Evolutionary conservation across 2,329 filamentous ascomycete species (phyloP), one percentile per base, ranked within the genome.

Genomic region (Trichocomaceae sp.): DNA sequence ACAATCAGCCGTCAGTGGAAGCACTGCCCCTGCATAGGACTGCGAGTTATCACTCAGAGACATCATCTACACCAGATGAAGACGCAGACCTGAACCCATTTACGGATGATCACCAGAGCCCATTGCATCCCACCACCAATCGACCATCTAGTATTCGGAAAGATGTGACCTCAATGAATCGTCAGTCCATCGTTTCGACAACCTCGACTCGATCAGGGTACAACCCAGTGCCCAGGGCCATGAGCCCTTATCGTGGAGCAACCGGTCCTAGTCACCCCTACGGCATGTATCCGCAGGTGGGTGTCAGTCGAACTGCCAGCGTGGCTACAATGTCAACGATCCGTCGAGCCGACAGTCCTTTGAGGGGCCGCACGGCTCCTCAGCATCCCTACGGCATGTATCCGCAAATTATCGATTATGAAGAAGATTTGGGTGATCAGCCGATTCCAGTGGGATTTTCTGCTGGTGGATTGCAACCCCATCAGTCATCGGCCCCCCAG

Each of bases 371-470:
- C 12, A 81, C 77, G 49, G 83, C 83, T 2, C 90, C 90, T 8
- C 83, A 88, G 57, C 90, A 96, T 66, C 90, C 90, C 0, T 96
- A 96, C 67, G 82, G 80, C 41, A 82, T 95, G 78, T 96, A 96
- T 64, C 80, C 88, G 5, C 91, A 96, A 67, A 90, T 84, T 61
- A 88, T 87, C 0, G 79, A 83, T 4, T 71, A 78, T 0, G 83
- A 86, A 57, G 77, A 82, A 63, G 77, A 77, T 56, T 66, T 75
- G 59, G 68, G 71, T 46, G 72, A 74, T 58, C 67, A 58, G 60
- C 63, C 74, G 68, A 57, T 87, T 85, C 59, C 86, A 0, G 79
- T 93, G 13, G 90, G 89, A 3, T 96, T 95, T 61, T 83, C 84
- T 6, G 20, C 56, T 2, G 85, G 85, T 5, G 74, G 83, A 35